Evolutionary conservation across 768 basidiomycete genomes (phyloP), one percentile per base, ranked within the genome.

Genomic region (Suillus subluteus): DNA sequence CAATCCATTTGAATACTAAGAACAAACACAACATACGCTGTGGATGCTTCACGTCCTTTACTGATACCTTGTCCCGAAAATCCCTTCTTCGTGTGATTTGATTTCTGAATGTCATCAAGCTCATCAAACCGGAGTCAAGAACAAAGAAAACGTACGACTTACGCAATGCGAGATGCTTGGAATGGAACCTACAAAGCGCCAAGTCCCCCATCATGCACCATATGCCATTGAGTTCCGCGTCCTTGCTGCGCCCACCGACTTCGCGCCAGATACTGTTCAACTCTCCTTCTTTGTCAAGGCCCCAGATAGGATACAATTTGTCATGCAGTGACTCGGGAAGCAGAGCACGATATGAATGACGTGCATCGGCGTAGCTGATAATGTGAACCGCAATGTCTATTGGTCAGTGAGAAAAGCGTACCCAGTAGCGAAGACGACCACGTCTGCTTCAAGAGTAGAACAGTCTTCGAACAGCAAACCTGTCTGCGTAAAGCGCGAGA

Each of bases 201-300:
- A 91, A 73, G 71, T 89, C 89, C 15, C 90, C 89, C 76, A 88
- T 80, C 81, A 87, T 85, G 67, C 76, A 82, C 87, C 88, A 91
- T 46, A 88, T 65, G 18, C 75, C 77, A 50, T 67, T 67, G 11
- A 73, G 38, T 40, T 70, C 55, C 0, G 65, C 70, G 3, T 73
- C 64, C 41, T 70, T 62, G 30, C 56, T 16, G 1, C 66, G 78
- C 23, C 84, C 71, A 32, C 88, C 88, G 40, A 86, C 70, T 68
- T 86, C 83, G 23, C 83, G 79, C 79, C 79, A 87, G 18, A 63
- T 12, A 4, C 68, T 65, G 3, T 65, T 65, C 6, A 76, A 4
- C 56, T 79, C 78, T 21, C 78, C 79, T 66, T 79, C 79, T 11
- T 72, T 66, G 55, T 79, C 68, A 12, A 73, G 62, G 2, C 79